Base-by-base conservation (phyloP, 1,284 basidiomycete species). In the Cutaneotrichosporon cutaneum region DNA sequence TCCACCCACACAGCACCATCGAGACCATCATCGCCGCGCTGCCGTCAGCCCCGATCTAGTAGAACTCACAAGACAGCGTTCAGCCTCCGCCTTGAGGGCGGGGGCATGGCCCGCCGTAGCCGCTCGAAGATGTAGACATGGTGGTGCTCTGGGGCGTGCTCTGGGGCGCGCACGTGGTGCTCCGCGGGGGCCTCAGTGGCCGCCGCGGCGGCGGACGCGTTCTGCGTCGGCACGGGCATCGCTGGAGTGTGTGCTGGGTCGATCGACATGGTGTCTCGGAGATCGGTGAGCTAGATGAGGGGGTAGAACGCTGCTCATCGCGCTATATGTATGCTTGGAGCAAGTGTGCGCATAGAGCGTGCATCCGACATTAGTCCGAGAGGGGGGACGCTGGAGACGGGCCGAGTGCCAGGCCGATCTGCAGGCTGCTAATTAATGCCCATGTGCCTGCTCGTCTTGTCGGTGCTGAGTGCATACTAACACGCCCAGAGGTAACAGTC, bases 1-100 rank as follows among this genome's bases (percentile, higher is more conserved):
- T 64, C 66, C 66, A 68, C 2, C 66, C 66, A 21, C 59, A 61
- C 11, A 68, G 55, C 3, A 64, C 13, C 66, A 68, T 68, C 21
- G 58, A 58, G 8, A 63, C 22, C 21, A 52, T 54, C 44, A 68
- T 33, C 18, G 59, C 61, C 22, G 33, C 54, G n/a, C 65, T 66
- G 58, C 18, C 6, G 35, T 59, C 35, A 56, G 58, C 8, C 6
- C 1, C 2, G 3, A n/a, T 3, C 18, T 8, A 8, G 6, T 5
- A 7, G n/a, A 3, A 45, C 60, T 10, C 22, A 61, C 52, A 16
- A 21, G 21, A 63, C 56, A 27, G 26, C 26, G 2, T 22, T 21
- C 4, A 48, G 32, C 9, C 60, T 44, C 14, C n/a, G 5, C 14
- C n/a, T 13, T 3, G 42, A 45, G 8, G 61, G 60, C 9, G 64